These are phyloP conservation scores for Naganishia kalamii DNA, from an alignment of 768 basidiomycete species.

Conservation along the genomic window DNA sequence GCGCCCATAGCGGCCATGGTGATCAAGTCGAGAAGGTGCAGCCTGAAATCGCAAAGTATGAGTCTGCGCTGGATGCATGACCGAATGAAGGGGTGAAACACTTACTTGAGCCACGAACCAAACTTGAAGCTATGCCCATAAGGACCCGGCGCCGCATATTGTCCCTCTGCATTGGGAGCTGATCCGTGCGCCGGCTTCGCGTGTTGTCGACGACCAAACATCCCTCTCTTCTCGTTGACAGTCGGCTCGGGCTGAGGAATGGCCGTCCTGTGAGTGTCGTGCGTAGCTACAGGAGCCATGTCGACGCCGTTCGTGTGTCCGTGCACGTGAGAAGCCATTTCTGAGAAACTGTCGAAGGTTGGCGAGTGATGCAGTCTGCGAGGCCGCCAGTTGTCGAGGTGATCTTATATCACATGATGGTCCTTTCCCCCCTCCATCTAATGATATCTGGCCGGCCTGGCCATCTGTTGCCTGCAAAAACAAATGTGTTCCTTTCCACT, in stretches of 20 bases:
- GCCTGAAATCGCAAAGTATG: slow-evolving; percentile 37
- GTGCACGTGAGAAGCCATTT: too few relatives aligned
- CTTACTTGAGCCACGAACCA: slow-evolving; percentile 19
- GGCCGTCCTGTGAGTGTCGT: not conserved
- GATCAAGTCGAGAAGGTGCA: slow-evolving; percentile 54
- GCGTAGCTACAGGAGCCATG: not conserved
- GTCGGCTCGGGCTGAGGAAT: not conserved
- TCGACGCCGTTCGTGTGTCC: not conserved
- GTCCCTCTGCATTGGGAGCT: not conserved
- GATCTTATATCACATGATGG: too few relatives aligned
- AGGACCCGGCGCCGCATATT: not conserved
- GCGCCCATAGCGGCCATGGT: slow-evolving; percentile 58
- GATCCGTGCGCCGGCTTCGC: not conserved
- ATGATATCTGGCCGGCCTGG: too few relatives aligned
- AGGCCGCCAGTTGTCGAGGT: too few relatives aligned
- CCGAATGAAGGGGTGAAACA: not conserved
- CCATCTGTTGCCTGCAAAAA: too few relatives aligned
- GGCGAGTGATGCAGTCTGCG: too few relatives aligned
- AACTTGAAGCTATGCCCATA: slow-evolving; percentile 18
- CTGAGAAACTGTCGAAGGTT: too few relatives aligned
- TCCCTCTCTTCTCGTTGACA: slow-evolving; percentile 1
- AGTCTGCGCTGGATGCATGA: not conserved
- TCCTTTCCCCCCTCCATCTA: too few relatives aligned
- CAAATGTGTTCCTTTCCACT: too few relatives aligned
- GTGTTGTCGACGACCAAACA: slow-evolving; percentile 1